Evolutionary conservation across 768 basidiomycete species (phyloP).

Genomic region (Psilocybe cyanescens): DNA sequence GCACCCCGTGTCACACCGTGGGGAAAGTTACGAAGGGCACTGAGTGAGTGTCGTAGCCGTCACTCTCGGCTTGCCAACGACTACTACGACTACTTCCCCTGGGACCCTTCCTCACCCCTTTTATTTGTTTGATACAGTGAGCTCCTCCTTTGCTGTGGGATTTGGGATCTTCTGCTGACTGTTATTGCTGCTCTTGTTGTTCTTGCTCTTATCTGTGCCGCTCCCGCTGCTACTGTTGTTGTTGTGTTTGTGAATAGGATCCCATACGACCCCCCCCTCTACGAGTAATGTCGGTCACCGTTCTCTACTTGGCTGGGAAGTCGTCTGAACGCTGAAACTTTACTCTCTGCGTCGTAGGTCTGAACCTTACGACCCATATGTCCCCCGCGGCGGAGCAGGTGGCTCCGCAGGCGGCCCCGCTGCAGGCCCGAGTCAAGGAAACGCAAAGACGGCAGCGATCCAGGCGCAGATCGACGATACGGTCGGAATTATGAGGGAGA

Average conservation of each 20-base stretch:
- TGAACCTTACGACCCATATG: conserved; percentile 98
- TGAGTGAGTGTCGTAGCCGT: conserved; percentile 14
- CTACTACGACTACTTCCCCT: conserved; percentile 20
- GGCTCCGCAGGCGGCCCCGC: conserved; percentile 52
- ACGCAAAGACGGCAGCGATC: conserved; percentile 90
- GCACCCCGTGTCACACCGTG: conserved; percentile 30
- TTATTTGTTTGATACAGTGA: conserved; percentile 47
- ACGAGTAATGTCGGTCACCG: conserved; percentile 38
- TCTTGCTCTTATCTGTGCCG: conserved; percentile 30
- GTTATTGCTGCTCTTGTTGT: background rate
- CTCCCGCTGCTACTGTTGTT: conserved; percentile 9
- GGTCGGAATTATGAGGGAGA: conserved; percentile 97
- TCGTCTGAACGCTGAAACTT: conserved; percentile 4
- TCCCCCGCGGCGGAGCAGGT: conserved; percentile 73
- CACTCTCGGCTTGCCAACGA: conserved; percentile 25
- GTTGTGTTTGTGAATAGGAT: conserved; percentile 33
- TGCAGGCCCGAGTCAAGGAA: conserved; percentile 55
- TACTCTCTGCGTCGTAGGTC: conserved; percentile 60
- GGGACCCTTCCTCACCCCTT: conserved; percentile 23
- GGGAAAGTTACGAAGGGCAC: conserved; percentile 24
- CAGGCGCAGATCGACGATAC: conserved; percentile 98
- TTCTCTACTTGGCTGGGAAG: background rate
- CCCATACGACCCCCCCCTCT: background rate
- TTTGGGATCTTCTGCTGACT: conserved; percentile 2
- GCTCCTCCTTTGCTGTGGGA: conserved; percentile 6